These are phyloP conservation scores for Collybia sordida DNA, from an alignment of 768 basidiomycete species.

Conservation along the genomic window DNA sequence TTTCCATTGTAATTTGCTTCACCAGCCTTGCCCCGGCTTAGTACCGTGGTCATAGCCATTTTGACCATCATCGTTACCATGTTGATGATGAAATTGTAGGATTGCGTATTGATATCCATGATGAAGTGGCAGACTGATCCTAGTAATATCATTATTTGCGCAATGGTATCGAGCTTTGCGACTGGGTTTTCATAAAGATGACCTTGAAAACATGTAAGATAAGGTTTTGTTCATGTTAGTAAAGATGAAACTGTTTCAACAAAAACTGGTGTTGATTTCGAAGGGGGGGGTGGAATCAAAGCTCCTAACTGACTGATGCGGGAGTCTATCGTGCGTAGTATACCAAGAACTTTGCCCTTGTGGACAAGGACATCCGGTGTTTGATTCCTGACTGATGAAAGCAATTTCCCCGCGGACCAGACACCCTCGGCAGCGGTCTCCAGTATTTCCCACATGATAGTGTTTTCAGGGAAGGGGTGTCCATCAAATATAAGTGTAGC, in stretches of 20 bases:
- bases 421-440: neutral
- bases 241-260: neutral
- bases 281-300: neutral
- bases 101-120: neutral
- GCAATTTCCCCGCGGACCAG: neutral
- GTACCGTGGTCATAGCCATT: slow-evolving; percentile 1
- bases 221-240: neutral
- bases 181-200: neutral
- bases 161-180: neutral
- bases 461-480: no score
- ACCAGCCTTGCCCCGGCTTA: no score
- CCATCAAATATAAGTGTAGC: no score
- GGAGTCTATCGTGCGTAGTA: neutral
- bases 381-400: neutral
- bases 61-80: neutral
- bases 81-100: neutral
- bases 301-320: neutral
- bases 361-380: neutral
- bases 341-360: neutral
- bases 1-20: neutral
- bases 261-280: neutral
- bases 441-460: neutral
- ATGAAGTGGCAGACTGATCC: neutral
- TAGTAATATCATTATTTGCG: neutral
- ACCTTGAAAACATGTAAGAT: neutral